Evolutionary conservation across 2,329 filamentous ascomycete species (phyloP).

Genomic region (Claviceps sorghi): DNA sequence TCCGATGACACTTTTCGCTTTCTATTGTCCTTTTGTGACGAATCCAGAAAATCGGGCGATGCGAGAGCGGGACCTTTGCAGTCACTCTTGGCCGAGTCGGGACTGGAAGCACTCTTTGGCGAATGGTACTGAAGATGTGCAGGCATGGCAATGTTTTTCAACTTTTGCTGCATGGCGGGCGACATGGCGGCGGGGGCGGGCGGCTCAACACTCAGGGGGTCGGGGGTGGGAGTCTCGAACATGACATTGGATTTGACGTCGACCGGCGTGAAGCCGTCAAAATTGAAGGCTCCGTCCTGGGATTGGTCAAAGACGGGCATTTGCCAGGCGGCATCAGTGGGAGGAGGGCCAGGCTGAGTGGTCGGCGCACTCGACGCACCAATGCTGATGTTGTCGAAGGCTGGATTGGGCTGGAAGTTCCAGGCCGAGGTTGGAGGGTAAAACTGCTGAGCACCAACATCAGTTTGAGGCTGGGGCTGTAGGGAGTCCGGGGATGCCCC

Average conservation of each 20-base stretch:
- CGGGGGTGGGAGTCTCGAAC: constrained; percentile 10
- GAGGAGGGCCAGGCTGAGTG: constrained; percentile 18
- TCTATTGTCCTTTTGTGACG: constrained; percentile 34
- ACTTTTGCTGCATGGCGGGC: constrained; percentile 35
- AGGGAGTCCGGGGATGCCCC: constrained; percentile 19
- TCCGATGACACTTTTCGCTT: constrained; percentile 58
- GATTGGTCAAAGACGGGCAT: constrained; percentile 21
- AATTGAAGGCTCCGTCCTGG: constrained; percentile 16
- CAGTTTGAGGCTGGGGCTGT: constrained; percentile 14
- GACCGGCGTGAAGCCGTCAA: constrained; percentile 18
- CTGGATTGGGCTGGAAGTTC: constrained; percentile 33
- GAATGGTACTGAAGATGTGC: constrained; percentile 45
- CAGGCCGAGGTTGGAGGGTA: constrained; percentile 22
- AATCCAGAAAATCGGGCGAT: constrained; percentile 40
- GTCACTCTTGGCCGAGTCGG: constrained; percentile 37
- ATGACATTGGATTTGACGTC: constrained; percentile 22
- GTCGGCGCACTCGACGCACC: constrained; percentile 20
- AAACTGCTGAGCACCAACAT: constrained; percentile 22
- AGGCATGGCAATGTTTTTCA: constrained; percentile 51
- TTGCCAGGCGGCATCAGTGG: constrained; percentile 21
- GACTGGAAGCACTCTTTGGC: constrained; percentile 43
- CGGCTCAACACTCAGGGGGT: constrained; percentile 1
- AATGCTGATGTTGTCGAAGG: constrained; percentile 31
- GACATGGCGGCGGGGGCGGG: constrained; percentile 26
- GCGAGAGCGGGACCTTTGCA: constrained; percentile 33